These are phyloP conservation scores for Aspergillus proliferans DNA, from an alignment of 2,329 filamentous ascomycete species.

Conservation along the genomic window DNA sequence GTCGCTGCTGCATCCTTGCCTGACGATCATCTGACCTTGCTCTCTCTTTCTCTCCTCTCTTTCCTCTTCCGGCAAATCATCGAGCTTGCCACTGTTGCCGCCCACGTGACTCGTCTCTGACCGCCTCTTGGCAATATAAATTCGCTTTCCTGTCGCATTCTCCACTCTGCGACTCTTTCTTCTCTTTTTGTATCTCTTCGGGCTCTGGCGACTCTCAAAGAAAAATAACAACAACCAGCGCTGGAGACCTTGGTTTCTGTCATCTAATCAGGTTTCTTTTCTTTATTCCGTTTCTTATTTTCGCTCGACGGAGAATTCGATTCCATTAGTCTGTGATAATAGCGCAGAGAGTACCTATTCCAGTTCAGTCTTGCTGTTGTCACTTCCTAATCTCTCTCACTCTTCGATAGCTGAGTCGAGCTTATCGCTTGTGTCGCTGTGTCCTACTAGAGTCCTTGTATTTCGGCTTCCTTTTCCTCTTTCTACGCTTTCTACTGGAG, in stretches of 20 bases:
- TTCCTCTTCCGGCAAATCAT: constrained; percentile 2
- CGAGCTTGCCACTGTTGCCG: constrained; percentile 10
- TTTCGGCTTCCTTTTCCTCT: constrained; percentile 11
- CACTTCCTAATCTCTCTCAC: constrained; percentile 15
- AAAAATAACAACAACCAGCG: background rate
- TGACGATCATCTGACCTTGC: constrained; percentile 14
- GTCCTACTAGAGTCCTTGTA: constrained; percentile 20
- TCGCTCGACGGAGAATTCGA: constrained; percentile 19
- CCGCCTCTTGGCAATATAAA: constrained; percentile 42
- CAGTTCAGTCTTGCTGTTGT: constrained; percentile 25
- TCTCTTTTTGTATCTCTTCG: constrained; percentile 20
- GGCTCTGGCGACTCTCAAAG: background rate
- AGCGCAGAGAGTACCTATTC: constrained; percentile 28
- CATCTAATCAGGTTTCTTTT: constrained; percentile 16
- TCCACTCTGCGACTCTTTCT: constrained; percentile 25
- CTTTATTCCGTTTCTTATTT: constrained; percentile 8
- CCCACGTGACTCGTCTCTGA: constrained; percentile 31
- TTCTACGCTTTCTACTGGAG: constrained; percentile 4
- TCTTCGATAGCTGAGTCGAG: constrained; percentile 11
- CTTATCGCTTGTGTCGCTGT: constrained; percentile 14
- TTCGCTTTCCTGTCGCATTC: constrained; percentile 33
- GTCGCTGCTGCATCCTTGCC: constrained; percentile 7
- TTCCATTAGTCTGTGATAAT: constrained; percentile 22
- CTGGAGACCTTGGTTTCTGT: constrained; percentile 10
- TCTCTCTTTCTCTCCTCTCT: constrained; percentile 8